Conservation (phyloP, 257 asterid species). For the Coffea eugenioides region DNA sequence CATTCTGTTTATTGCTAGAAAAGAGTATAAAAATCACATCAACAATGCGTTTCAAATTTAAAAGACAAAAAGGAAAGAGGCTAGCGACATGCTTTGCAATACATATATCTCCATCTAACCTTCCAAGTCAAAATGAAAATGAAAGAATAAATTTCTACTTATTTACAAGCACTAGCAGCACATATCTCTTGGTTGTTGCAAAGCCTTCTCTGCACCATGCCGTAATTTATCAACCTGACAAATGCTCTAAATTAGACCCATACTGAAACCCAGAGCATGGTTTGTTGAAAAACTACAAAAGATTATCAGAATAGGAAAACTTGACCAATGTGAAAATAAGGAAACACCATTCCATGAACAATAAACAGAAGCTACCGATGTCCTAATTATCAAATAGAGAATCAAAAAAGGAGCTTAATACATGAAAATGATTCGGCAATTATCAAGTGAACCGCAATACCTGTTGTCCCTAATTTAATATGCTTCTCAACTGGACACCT, state of each 20-base stretch:
- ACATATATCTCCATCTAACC: background rate
- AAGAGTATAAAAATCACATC: background rate
- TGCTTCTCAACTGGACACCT: conserved; percentile 1
- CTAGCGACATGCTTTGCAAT: background rate
- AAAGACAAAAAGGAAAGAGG: background rate
- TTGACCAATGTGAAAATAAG: background rate
- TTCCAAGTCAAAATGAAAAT: conserved; percentile 6
- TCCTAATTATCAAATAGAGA: background rate
- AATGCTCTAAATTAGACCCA: background rate
- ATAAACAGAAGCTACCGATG: background rate
- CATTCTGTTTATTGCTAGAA: background rate
- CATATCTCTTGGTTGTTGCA: conserved; percentile 11
- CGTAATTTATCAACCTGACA: conserved; percentile 18
- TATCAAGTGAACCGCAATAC: background rate
- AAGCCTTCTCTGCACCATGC: background rate
- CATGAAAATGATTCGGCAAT: background rate
- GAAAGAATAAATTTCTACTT: conserved; percentile 27
- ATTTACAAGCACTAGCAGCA: conserved; percentile 23
- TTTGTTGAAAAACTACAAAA: too few relatives aligned
- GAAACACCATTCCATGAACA: background rate
- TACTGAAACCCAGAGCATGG: background rate
- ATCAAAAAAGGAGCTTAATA: background rate
- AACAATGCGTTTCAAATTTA: background rate
- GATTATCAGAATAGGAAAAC: background rate
- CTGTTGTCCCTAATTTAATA: conserved; percentile 6